Evolutionary conservation across 495 filamentous ascomycete species (phyloP), one percentile per base, ranked within the genome.

Genomic region (Xylaria cubensis): DNA sequence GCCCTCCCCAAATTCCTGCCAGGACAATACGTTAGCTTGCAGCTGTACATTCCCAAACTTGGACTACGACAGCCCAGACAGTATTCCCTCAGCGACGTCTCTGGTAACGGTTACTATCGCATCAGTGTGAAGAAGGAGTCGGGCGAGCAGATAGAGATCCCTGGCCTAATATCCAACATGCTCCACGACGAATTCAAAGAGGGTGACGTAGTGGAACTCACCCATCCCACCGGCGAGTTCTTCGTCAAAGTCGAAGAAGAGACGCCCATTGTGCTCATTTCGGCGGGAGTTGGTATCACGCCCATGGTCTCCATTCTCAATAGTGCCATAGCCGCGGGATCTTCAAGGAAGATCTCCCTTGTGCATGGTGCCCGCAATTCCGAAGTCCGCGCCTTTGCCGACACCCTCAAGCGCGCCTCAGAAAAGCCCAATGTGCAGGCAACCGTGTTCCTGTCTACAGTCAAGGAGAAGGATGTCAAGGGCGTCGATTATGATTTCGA

Each of bases 181-280:
- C 82, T 94, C 39, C 90, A 94, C 81, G 87, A 88, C 74, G 75
- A 81, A 10, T 86, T 86, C 80, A 79, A 84, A 7, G 84, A 86
- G 42, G 92, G 91, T 55, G 88, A 91, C 71, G 75, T 81, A 5
- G 73, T 94, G 64, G 82, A 89, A 73, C 83, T 94, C 4, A 90
- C 90, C 4, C 90, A 92, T 76, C 91, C 92, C 7, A 85, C 80
- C 48, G 92, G 92, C 42, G 91, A 93, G 72, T 94, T 94, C 82
- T 90, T 87, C 83, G 82, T 91, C 69, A 80, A 82, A 69, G 77
- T 78, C 55, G 75, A 73, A 44, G 78, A 80, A 70, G 74, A 65
- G 41, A 75, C 74, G 24, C 88, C 88, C 6, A 72, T 94, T n/a
- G 92, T 91, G 1, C 83, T 93, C 68, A 84, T 94, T 74, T 89